phyloP scores from a whole-genome alignment of 441 rosid species.

The Aleurites moluccanus region DNA sequence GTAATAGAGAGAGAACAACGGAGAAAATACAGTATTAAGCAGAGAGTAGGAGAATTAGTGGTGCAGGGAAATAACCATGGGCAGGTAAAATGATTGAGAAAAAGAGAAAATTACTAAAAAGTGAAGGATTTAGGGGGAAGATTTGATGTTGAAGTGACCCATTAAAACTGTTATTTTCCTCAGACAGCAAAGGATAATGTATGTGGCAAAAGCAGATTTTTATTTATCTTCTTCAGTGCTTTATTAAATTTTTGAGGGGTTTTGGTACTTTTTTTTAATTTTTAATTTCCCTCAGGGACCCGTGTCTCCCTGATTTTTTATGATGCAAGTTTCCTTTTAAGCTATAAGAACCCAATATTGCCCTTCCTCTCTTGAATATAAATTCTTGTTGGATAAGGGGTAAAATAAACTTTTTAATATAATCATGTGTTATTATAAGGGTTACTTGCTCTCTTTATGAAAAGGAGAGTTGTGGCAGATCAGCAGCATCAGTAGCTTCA shows the following conservation, averaged over 20 bases:
- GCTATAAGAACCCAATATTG: slow-evolving; percentile 14
- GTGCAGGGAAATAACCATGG: slow-evolving; percentile 7
- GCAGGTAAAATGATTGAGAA: slow-evolving; percentile 16
- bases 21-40: slow-evolving; percentile 17
- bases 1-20: slow-evolving; percentile 12
- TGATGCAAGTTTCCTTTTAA: background rate
- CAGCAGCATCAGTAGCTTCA: background rate
- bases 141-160: slow-evolving; percentile 28
- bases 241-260: background rate
- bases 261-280: background rate
- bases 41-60: slow-evolving; percentile 10
- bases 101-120: background rate
- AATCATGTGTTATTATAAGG: background rate
- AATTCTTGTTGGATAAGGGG: background rate
- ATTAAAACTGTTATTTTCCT: slow-evolving; percentile 15
- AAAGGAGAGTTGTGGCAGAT: slow-evolving; percentile 12
- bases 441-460: background rate
- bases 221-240: slow-evolving; percentile 27
- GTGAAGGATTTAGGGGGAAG: background rate
- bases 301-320: background rate
- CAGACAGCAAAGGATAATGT: slow-evolving; percentile 21
- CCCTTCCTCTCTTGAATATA: slow-evolving; percentile 16
- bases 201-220: slow-evolving; percentile 29
- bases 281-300: slow-evolving; percentile 4
- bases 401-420: background rate